Percentiles rank a stretch among this genome's conserved stretches.
phyloP scores from a whole-genome alignment of 495 filamentous ascomycete genomes.

The Aspergillus indologenus region DNA sequence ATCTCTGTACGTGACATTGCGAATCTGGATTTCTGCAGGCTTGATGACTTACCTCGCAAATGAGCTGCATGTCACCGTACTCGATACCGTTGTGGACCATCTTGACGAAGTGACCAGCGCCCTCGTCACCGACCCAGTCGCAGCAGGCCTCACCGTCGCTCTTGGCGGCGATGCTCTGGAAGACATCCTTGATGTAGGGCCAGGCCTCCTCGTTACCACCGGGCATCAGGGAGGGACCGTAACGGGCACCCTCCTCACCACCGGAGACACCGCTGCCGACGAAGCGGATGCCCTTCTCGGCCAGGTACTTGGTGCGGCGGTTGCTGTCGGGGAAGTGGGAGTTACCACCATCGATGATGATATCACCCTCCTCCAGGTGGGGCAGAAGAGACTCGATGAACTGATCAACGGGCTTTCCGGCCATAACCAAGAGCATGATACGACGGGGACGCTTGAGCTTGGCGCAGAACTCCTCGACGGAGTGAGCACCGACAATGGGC shows the following conservation, averaged over 20 bases:
- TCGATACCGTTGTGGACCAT: conserved; percentile 99
- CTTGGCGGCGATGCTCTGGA: conserved; percentile 97
- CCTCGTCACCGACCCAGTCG: conserved; percentile 99
- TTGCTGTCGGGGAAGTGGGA: conserved; percentile 99
- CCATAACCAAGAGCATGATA: conserved; percentile 97
- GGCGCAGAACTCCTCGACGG: conserved; percentile 85
- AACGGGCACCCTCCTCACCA: conserved; percentile 98
- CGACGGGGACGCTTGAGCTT: conserved; percentile 96
- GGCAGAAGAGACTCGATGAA: conserved; percentile 96
- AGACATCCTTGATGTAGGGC: conserved; percentile 98
- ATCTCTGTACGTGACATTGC: not conserved
- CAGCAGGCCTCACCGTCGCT: conserved; percentile 95
- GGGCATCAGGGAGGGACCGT: conserved; percentile 96
- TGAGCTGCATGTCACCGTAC: conserved; percentile 99
- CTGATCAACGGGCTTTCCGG: conserved; percentile 94
- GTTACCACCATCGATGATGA: conserved; percentile 99
- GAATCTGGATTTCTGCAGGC: conserved; percentile 2
- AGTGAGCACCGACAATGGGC: conserved; percentile 88
- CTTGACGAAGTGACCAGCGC: conserved; percentile 99
- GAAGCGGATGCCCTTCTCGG: conserved; percentile 85
- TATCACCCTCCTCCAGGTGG: conserved; percentile 85
- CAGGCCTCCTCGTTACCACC: conserved; percentile 97
- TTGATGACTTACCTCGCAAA: conserved; percentile 73
- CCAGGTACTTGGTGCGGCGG: conserved; percentile 85
- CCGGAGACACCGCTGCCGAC: conserved; percentile 97